phyloP scores from a whole-genome alignment of 2,329 filamentous ascomycete genomes.

The Passalora sequoiae region DNA sequence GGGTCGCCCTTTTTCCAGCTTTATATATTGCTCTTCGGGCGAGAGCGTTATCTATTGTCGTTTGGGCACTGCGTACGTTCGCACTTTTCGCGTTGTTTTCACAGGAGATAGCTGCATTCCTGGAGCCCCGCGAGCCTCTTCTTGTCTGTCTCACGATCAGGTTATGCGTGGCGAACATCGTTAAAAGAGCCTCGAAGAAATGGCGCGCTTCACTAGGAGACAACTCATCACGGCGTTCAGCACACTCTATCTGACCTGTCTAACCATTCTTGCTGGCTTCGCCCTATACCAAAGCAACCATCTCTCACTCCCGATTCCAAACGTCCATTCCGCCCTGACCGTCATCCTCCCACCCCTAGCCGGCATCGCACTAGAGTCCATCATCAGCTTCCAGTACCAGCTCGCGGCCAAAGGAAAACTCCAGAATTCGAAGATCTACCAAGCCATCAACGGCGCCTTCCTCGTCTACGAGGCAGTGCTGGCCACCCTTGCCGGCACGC shows the following conservation, averaged over 20 bases:
- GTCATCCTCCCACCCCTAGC: slow-evolving; percentile 41
- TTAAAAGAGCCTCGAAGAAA: too few relatives aligned
- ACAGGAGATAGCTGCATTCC: too few relatives aligned
- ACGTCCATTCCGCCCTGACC: slow-evolving; percentile 38
- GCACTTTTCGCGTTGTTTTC: too few relatives aligned
- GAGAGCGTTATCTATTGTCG: too few relatives aligned
- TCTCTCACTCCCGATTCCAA: slow-evolving; percentile 41
- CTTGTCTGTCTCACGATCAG: too few relatives aligned
- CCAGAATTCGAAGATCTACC: slow-evolving; percentile 32
- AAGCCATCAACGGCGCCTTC: slow-evolving; percentile 36
- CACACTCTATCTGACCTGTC: slow-evolving; percentile 38
- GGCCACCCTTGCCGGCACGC: slow-evolving; percentile 43
- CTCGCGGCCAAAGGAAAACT: slow-evolving; percentile 23
- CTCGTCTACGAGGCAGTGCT: slow-evolving; percentile 39
- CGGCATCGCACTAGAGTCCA: slow-evolving; percentile 40
- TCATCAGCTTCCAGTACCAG: slow-evolving; percentile 34
- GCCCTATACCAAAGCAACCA: slow-evolving; percentile 29
- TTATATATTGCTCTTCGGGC: too few relatives aligned
- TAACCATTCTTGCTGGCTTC: slow-evolving; percentile 39
- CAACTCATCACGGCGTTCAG: slow-evolving; percentile 38
- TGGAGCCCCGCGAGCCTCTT: too few relatives aligned
- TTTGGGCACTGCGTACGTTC: too few relatives aligned
- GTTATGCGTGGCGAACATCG: too few relatives aligned
- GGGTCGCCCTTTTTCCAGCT: too few relatives aligned
- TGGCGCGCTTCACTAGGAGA: slow-evolving; percentile 31